Evolutionary conservation across 495 filamentous ascomycete species (phyloP).

Genomic region (Aspergillus kassunensis): DNA sequence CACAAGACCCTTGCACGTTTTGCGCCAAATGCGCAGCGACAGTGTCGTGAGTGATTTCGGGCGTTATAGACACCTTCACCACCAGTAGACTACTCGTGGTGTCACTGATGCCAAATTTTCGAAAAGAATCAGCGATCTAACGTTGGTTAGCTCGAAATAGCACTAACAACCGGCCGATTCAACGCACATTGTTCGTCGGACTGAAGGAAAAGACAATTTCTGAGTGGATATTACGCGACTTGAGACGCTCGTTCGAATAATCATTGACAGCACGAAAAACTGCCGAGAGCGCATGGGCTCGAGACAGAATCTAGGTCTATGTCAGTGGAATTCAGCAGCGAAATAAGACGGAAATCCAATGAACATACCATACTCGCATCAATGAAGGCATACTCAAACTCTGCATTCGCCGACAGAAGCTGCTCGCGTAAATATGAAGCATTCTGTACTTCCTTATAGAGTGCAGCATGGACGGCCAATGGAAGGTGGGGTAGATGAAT

Average conservation of each 20-base stretch:
- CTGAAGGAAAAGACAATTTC: slow-evolving; percentile 84
- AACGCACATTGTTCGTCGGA: slow-evolving; percentile 76
- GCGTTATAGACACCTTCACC: slow-evolving; percentile 61
- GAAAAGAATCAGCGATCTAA: slow-evolving; percentile 88
- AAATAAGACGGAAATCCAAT: no score
- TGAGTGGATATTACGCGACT: slow-evolving; percentile 85
- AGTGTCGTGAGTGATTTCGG: slow-evolving; percentile 46
- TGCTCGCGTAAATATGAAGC: slow-evolving; percentile 71
- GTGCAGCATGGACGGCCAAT: slow-evolving; percentile 62
- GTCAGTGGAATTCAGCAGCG: slow-evolving; percentile 8
- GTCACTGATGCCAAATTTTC: slow-evolving; percentile 74
- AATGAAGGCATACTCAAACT: slow-evolving; percentile 90
- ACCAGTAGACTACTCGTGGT: slow-evolving; percentile 66
- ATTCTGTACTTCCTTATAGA: slow-evolving; percentile 76
- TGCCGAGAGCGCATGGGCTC: slow-evolving; percentile 69
- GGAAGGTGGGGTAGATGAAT: slow-evolving; percentile 70
- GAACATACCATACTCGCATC: slow-evolving; percentile 65
- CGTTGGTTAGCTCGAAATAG: slow-evolving; percentile 21
- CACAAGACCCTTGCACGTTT: slow-evolving; percentile 57
- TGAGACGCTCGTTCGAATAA: slow-evolving; percentile 54
- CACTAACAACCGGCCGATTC: neutral
- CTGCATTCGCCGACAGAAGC: slow-evolving; percentile 71
- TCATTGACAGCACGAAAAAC: slow-evolving; percentile 74
- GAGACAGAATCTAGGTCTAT: slow-evolving; percentile 54
- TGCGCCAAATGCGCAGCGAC: slow-evolving; percentile 59